A percentile compares a stretch with the other conserved stretches of the same genome.
Evolutionary conservation across 1,284 basidiomycete genomes (phyloP).

Genomic region (Dichomitus squalens): DNA sequence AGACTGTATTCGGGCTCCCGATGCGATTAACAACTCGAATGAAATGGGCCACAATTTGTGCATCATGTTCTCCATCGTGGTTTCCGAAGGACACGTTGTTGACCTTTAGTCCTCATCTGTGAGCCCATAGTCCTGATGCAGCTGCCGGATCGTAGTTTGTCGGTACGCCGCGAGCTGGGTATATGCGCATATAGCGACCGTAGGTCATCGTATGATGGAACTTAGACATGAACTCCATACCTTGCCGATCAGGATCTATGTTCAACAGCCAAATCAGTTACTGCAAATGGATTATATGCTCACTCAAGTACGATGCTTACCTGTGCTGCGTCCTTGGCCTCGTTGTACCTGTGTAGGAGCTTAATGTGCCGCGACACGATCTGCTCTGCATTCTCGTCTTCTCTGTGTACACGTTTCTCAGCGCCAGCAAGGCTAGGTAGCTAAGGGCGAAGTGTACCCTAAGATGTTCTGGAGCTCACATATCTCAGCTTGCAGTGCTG

Average conservation of each 20-base stretch:
- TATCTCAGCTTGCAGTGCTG: constrained; percentile 55
- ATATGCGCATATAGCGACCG: neutral
- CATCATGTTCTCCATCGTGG: too few species aligned
- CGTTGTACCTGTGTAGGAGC: constrained; percentile 75
- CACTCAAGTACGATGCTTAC: constrained; percentile 38
- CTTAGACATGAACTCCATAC: constrained; percentile 29
- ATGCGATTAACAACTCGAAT: too few species aligned
- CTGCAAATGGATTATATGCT: neutral
- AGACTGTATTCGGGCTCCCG: too few species aligned
- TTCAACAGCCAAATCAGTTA: neutral
- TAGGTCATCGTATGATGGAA: neutral
- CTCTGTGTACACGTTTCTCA: constrained; percentile 34
- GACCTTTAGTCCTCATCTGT: constrained; percentile 41
- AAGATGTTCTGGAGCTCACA: constrained; percentile 51
- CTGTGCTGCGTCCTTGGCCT: constrained; percentile 81
- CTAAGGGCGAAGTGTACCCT: constrained; percentile 42
- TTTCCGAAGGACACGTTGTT: neutral
- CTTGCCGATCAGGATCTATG: constrained; percentile 60
- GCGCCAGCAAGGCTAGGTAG: neutral
- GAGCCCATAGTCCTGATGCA: constrained; percentile 73
- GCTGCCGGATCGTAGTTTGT: constrained; percentile 65
- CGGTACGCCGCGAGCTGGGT: constrained; percentile 63
- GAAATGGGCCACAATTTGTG: too few species aligned
- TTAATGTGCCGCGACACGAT: constrained; percentile 73
- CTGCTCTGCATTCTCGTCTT: constrained; percentile 57